Evolutionary conservation across 495 filamentous ascomycete species (phyloP).

Genomic region (Penicillium turbatum): DNA sequence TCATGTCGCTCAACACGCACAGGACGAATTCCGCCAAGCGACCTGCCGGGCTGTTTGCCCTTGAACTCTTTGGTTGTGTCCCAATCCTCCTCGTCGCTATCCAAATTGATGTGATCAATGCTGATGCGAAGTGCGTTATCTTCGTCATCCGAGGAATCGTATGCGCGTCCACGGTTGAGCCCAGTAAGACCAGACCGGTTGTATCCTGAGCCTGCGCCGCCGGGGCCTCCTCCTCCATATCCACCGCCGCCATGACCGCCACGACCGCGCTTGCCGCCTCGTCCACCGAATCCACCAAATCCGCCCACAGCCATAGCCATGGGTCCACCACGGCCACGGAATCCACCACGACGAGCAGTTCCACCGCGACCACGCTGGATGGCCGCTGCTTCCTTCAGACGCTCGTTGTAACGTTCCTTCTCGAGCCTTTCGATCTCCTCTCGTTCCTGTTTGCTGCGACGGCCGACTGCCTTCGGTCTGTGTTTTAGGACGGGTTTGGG

Average conservation of each 20-base stretch:
- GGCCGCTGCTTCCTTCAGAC: conserved; percentile 41
- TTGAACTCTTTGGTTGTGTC: conserved; percentile 21
- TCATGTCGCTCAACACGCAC: conserved; percentile 48
- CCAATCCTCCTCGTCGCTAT: conserved; percentile 37
- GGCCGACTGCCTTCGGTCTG: conserved; percentile 41
- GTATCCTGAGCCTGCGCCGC: conserved; percentile 23
- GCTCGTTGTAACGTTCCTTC: conserved; percentile 41
- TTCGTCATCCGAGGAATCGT: conserved; percentile 45
- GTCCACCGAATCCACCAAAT: conserved; percentile 36
- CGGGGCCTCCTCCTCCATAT: conserved; percentile 22
- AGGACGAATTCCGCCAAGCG: conserved; percentile 33
- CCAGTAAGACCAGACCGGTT: conserved; percentile 30
- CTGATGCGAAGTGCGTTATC: conserved; percentile 36
- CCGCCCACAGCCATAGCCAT: conserved; percentile 27
- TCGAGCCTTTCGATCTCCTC: conserved; percentile 48
- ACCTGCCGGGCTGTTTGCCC: conserved; percentile 39
- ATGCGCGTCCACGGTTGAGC: conserved; percentile 10
- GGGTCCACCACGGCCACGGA: conserved; percentile 34
- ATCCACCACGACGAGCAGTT: conserved; percentile 24
- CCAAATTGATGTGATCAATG: conserved; percentile 50
- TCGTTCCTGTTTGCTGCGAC: conserved; percentile 51
- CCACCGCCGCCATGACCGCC: conserved; percentile 22
- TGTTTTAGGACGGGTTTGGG: conserved; percentile 45
- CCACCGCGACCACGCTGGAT: conserved; percentile 37
- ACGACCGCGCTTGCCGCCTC: conserved; percentile 21